Percentiles rank a stretch among this genome's conserved stretches.
phyloP scores from a whole-genome alignment of 2,329 filamentous ascomycete genomes.

The Aspergillus phoenicis region DNA sequence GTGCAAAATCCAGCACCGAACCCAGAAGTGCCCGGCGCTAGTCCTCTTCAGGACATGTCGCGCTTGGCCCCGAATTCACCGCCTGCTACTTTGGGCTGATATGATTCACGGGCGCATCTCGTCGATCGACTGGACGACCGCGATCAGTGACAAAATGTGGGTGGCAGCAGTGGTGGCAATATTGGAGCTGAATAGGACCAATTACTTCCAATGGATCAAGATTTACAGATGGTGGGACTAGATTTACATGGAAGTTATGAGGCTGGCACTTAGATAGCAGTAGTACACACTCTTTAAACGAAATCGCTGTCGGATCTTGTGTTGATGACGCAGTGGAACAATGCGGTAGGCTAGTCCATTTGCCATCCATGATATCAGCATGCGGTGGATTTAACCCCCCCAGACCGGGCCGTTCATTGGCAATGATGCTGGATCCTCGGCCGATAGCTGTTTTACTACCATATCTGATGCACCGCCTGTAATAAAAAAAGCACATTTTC shows the following conservation, averaged over 20 bases:
- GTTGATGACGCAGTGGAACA: neutral
- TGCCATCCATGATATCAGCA: conserved; percentile 4
- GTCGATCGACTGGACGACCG: neutral
- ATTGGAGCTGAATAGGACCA: no score
- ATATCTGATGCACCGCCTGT: no score
- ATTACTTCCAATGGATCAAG: no score
- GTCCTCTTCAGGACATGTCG: neutral
- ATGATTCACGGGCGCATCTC: neutral
- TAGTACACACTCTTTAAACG: neutral
- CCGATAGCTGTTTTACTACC: neutral
- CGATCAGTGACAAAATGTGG: neutral
- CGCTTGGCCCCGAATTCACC: conserved; percentile 11
- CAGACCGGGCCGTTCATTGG: neutral
- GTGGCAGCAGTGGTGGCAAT: neutral
- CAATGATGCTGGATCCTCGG: neutral
- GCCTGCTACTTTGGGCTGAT: conserved; percentile 12
- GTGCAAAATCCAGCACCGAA: conserved; percentile 3
- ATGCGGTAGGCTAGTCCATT: neutral
- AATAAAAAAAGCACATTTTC: no score
- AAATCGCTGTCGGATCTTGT: neutral
- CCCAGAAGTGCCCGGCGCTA: conserved; percentile 4
- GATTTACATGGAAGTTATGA: no score
- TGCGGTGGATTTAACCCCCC: neutral
- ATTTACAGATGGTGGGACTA: no score
- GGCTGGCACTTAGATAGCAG: no score